These are phyloP conservation scores for Jaenimonas drosophilae DNA, from an alignment of 208 protist genomes.

Conservation along the genomic window DNA sequence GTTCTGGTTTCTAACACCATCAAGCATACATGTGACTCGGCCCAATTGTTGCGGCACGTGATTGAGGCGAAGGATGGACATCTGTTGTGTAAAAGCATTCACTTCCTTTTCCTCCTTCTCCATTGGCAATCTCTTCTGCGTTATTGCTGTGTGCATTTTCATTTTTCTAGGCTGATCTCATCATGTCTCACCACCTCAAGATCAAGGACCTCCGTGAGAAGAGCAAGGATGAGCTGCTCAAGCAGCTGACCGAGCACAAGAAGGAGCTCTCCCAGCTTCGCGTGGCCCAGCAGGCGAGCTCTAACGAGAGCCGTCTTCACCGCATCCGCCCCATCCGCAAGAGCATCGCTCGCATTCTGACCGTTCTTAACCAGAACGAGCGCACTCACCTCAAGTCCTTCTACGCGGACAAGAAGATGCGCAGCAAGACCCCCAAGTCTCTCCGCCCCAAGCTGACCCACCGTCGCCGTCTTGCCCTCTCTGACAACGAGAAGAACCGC, in stretches of 20 bases:
- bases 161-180: background rate
- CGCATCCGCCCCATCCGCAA: slow-evolving; percentile 96
- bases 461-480: slow-evolving; percentile 82
- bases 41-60: too few species aligned
- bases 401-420: slow-evolving; percentile 91
- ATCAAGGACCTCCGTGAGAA: slow-evolving; percentile 90
- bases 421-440: slow-evolving; percentile 58
- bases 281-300: slow-evolving; percentile 93
- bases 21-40: too few species aligned
- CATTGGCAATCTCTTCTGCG: background rate
- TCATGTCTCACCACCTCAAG: slow-evolving; percentile 82
- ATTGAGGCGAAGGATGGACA: too few species aligned
- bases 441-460: slow-evolving; percentile 83
- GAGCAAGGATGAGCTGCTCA: slow-evolving; percentile 94
- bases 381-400: slow-evolving; percentile 88
- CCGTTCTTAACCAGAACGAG: slow-evolving; percentile 96
- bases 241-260: slow-evolving; percentile 96
- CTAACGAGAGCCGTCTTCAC: slow-evolving; percentile 83
- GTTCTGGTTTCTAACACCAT: too few species aligned
- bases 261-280: slow-evolving; percentile 96
- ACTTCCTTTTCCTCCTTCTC: background rate
- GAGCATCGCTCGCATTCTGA: slow-evolving; percentile 95
- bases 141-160: background rate
- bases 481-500: slow-evolving; percentile 80
- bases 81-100: background rate